phyloP scores from a whole-genome alignment of 164 flowering plant genomes.

The Hamamelis virginiana region DNA sequence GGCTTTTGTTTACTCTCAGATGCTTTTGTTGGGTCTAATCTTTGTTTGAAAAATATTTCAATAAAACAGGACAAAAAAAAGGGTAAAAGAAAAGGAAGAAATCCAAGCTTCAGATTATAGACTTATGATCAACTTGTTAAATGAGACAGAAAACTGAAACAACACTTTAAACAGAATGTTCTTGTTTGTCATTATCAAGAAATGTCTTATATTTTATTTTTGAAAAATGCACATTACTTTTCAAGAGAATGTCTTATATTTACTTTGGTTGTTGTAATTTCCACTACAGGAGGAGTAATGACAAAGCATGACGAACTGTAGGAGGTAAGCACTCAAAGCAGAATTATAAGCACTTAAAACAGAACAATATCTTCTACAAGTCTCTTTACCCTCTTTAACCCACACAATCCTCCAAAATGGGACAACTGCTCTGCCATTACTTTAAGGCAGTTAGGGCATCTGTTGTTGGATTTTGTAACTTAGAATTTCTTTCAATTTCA shows the following conservation, averaged over 20 bases:
- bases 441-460: neutral
- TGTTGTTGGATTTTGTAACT: neutral
- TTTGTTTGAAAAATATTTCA: too few species aligned
- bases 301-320: slow-evolving; percentile 61
- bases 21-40: too few species aligned
- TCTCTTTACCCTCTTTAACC: neutral
- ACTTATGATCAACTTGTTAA: too few species aligned
- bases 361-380: neutral
- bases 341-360: neutral
- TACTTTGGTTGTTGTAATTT: neutral
- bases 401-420: neutral
- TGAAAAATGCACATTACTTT: neutral
- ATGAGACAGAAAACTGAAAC: too few species aligned
- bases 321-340: slow-evolving; percentile 7
- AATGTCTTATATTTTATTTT: neutral
- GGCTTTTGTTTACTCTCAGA: too few species aligned
- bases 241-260: neutral
- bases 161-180: too few species aligned
- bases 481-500: neutral
- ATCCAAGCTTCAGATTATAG: too few species aligned
- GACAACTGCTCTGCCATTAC: neutral
- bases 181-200: neutral
- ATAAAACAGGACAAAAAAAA: too few species aligned
- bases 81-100: too few species aligned
- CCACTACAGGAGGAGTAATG: slow-evolving; percentile 22